These are phyloP conservation scores for Garcia nutans DNA, from an alignment of 345 rosid genomes.

Conservation along the genomic window DNA sequence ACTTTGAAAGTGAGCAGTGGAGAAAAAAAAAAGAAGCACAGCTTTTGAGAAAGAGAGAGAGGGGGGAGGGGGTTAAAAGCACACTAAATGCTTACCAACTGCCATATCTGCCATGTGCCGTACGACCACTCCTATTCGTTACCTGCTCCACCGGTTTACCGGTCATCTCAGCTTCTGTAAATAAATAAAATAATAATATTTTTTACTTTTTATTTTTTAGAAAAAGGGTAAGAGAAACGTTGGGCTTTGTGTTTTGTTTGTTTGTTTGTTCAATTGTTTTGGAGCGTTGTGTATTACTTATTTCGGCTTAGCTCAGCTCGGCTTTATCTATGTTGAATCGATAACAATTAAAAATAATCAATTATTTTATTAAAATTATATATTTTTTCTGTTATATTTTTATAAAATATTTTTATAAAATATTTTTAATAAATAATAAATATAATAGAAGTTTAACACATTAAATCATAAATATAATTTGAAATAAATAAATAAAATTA, in stretches of 20 bases:
- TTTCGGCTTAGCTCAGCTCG: background rate
- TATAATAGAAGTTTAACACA: no score
- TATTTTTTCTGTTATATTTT: no score
- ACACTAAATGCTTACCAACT: constrained; percentile 75
- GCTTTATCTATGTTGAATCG: background rate
- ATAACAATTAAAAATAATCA: no score
- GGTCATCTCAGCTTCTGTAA: background rate
- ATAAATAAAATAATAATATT: no score
- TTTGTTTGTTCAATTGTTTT: background rate
- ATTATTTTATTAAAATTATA: no score
- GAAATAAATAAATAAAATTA: no score
- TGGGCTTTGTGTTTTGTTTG: background rate
- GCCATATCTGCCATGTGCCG: constrained; percentile 56
- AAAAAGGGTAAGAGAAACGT: background rate
- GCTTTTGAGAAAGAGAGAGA: constrained; percentile 31
- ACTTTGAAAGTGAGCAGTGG: constrained; percentile 7
- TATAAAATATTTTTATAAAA: no score
- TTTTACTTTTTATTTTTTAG: background rate
- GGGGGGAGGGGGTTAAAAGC: constrained; percentile 5
- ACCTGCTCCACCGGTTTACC: constrained; percentile 30
- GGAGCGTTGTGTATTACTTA: no score
- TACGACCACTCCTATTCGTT: constrained; percentile 31
- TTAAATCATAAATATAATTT: no score
- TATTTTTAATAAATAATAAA: no score
- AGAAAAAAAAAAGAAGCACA: constrained; percentile 26